Evolutionary conservation across 2,329 filamentous ascomycete genomes (phyloP), one percentile per base, ranked within the genome.

Genomic region (Helminthosporium solani): DNA sequence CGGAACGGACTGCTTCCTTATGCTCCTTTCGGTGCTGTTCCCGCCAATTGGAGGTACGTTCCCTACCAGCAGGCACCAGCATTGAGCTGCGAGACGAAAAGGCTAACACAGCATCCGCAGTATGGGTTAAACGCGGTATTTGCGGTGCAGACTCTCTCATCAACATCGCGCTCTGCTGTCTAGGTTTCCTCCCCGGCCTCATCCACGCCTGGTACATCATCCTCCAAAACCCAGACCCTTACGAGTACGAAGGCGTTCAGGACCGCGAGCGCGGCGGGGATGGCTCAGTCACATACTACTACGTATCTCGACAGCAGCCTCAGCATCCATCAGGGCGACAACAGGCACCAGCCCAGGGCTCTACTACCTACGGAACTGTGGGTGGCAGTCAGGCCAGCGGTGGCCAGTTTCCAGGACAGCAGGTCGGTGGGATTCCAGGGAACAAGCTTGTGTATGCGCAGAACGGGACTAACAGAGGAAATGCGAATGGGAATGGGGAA

Each of bases 121-220:
- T 99, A 62, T 99, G 94, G 94, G 89, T 99, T 50, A 99, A 97
- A 76, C 78, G 87, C 63, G 94, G 94, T 54, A 79, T 99, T 74
- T 99, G 94, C 78, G 88, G 85, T 52, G 90, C 86, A 46, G 94
- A 97, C 75, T 92, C 88, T 7, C 65, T 97, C 62, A 95, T 99
- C 78, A 99, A 99, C 77, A 85, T 97, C 70, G 86, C 91, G 37
- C 89, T 97, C 62, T 94, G 87, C 68, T 70, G 65, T 50, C 68
- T 73, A 47, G 71, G 66, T 53, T 67, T 73, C 61, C 72, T 97
- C 49, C 92, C 92, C 16, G 92, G 92, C 50, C 86, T 97, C 40
- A 76, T 99, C 2, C 94, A 99, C 75, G 83, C 91, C 53, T 97
- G 94, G 92, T 99, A 97, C 79, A 95, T 97, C 72, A 96, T 99